Conservation (phyloP, 192 early-diverging fungal species). For the Rhizophagus clarus region DNA sequence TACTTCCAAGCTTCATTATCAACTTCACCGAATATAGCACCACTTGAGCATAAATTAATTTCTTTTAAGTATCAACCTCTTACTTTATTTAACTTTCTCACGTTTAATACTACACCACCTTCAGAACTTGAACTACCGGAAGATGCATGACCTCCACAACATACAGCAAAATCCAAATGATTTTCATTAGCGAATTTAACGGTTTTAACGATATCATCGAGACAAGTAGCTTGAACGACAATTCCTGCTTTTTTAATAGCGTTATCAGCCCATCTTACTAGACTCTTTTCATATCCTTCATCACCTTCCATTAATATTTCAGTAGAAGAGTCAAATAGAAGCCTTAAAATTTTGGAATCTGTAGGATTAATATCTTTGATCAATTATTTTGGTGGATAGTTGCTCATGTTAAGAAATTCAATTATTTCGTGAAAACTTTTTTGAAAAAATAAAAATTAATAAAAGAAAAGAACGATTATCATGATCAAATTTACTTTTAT, state of each 20-base stretch:
- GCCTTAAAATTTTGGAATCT: no score
- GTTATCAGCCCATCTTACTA: neutral
- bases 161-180: constrained; percentile 32
- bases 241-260: neutral
- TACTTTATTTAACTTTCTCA: constrained; percentile 29
- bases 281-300: neutral
- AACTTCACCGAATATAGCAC: constrained; percentile 40
- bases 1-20: constrained; percentile 31
- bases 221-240: neutral
- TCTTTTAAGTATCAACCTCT: constrained; percentile 33
- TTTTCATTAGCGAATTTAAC: constrained; percentile 30
- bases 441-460: no score
- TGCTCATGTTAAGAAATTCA: no score
- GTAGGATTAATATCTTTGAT: no score
- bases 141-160: constrained; percentile 40
- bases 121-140: constrained; percentile 34
- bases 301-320: neutral
- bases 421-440: no score
- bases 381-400: no score
- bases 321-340: no score
- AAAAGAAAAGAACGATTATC: no score
- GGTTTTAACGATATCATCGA: neutral
- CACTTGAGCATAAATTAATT: constrained; percentile 42
- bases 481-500: no score
- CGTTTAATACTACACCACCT: constrained; percentile 36